A percentile compares a stretch with the other conserved stretches of the same genome.
Conservation (phyloP, 768 basidiomycete species). For the Boletus coccyginus region DNA sequence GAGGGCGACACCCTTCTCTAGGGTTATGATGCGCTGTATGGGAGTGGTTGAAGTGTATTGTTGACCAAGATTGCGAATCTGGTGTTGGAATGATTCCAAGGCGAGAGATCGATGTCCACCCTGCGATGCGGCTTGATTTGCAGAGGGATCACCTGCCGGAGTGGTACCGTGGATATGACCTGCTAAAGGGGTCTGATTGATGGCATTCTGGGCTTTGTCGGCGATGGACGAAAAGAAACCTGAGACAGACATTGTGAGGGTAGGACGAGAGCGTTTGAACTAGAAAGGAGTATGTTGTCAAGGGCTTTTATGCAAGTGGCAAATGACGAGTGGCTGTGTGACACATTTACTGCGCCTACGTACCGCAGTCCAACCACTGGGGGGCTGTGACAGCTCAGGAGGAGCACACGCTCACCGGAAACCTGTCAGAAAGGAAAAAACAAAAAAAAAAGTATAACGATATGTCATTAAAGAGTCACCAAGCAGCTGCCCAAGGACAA, state of each 20-base stretch:
- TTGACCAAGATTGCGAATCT: slow-evolving; percentile 69
- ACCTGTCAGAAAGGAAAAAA: slow-evolving; percentile 8
- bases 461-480: slow-evolving; percentile 26
- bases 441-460: slow-evolving; percentile 9
- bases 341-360: slow-evolving; percentile 5
- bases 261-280: neutral
- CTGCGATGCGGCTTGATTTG: slow-evolving; percentile 41
- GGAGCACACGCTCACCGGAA: neutral
- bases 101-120: slow-evolving; percentile 49
- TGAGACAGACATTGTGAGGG: slow-evolving; percentile 52
- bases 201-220: slow-evolving; percentile 73
- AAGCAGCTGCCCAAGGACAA: slow-evolving; percentile 20
- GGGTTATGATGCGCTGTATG: slow-evolving; percentile 76
- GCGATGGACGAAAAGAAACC: slow-evolving; percentile 64
- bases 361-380: slow-evolving; percentile 2
- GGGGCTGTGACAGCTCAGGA: slow-evolving; percentile 1
- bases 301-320: slow-evolving; percentile 18
- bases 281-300: slow-evolving; percentile 5
- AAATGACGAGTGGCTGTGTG: slow-evolving; percentile 22
- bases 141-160: slow-evolving; percentile 38
- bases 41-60: slow-evolving; percentile 71
- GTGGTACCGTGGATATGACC: slow-evolving; percentile 50
- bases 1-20: slow-evolving; percentile 73
- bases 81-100: slow-evolving; percentile 64
- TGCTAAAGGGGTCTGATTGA: slow-evolving; percentile 60